phyloP scores from a whole-genome alignment of 176 grass and related monocot species.

The Cenchrus americanus region DNA sequence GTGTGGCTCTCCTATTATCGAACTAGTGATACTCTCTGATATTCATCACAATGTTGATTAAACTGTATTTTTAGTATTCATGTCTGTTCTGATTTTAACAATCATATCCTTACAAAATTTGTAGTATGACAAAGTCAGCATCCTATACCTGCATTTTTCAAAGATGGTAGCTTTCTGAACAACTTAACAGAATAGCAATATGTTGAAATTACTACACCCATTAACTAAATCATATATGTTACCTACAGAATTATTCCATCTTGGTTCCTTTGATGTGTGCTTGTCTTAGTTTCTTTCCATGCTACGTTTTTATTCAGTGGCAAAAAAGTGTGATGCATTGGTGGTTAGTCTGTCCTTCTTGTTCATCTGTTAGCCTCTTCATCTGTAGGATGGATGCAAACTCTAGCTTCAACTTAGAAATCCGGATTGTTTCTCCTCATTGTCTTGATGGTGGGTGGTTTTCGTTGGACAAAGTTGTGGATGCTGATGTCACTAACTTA shows the following conservation, averaged over 20 bases:
- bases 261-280: background rate
- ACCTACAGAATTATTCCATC: background rate
- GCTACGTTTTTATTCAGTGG: slow-evolving; percentile 1
- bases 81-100: background rate
- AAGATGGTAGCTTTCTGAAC: background rate
- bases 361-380: background rate
- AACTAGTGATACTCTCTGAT: background rate
- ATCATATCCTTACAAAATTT: background rate
- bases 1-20: too few species aligned
- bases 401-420: too few species aligned
- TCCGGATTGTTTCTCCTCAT: too few species aligned
- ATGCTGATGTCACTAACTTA: background rate
- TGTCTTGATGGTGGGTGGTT: background rate
- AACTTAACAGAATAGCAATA: background rate
- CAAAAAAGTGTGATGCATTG: background rate
- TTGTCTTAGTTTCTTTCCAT: slow-evolving; percentile 6
- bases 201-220: background rate
- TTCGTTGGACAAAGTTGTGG: background rate
- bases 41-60: background rate
- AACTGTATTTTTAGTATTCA: background rate
- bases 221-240: background rate
- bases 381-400: too few species aligned
- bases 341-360: too few species aligned
- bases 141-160: background rate
- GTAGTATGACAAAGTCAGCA: slow-evolving; percentile 2